Evolutionary conservation across 495 filamentous ascomycete species (phyloP), one percentile per base, ranked within the genome.

Genomic region (Glarea lozoyensis): DNA sequence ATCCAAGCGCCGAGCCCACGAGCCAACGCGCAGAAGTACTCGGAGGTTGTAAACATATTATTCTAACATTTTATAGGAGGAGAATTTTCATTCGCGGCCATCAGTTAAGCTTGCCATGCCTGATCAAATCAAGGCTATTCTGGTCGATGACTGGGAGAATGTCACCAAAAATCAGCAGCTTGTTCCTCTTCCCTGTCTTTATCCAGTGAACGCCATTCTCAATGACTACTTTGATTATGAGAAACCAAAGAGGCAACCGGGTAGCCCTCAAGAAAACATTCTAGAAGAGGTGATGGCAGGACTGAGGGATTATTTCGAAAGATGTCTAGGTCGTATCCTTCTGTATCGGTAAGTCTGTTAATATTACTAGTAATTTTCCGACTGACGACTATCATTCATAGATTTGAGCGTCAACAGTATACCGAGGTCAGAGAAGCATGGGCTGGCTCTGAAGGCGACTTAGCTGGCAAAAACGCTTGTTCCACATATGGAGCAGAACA

Each of bases 111-210:
- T 98, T 39, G 67, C 77, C 32, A 76, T 85, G 31, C 86, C 92
- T 2, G 92, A 97, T 55, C 75, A 80, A 39, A 64, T 98, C 37
- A 96, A 96, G 64, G 80, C 82, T 13, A 66, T 92, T 33, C 79
- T 98, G 2, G 92, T 98, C 29, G 92, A 98, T 54, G 92, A 98
- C 65, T 98, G 92, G 92, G 92, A 98, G 63, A 93, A 94, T 52
- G 78, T 96, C 37, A 98, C 92, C 37, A 97, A 97, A 69, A 87
- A 89, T 55, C 76, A 82, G 48, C 82, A 86, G 53, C 78, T 96
- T 2, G 86, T 95, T 12, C 76, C 80, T 0, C 70, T 98, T 9
- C 92, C 92, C 0, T 76, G 83, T n/a, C 65, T 71, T 17, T 70
- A 78, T 37, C 79, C 86, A 1, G 85, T 89, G 40, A 74, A 76